Evolutionary conservation across 192 early-diverging fungal genomes (phyloP), one percentile per base, ranked within the genome.

Genomic region (Entomortierella chlamydospora): DNA sequence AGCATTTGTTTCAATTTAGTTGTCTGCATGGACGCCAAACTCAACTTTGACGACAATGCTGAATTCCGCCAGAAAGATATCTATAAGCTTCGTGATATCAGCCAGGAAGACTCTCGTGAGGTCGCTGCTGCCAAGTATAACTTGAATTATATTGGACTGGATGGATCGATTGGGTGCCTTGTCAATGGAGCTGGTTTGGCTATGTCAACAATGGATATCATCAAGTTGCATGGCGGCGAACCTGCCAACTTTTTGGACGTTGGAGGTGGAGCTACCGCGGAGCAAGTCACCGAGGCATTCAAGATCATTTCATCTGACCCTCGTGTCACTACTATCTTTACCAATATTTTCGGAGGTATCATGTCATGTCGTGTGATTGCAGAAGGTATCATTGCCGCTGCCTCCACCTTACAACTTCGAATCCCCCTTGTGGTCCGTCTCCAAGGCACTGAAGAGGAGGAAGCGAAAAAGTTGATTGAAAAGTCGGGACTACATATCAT

Each of bases 161-260:
- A 99, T 70, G 98, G 98, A 71, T 94, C 87, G 81, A 98, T 99
- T 81, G 98, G 97, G 68, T 99, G 98, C 83, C 89, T 99, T 26
- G 93, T 98, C 63, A 99, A 99, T 87, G 98, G 98, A 70, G 97
- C 98, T 50, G 98, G 98, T 73, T 90, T 99, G 43, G 98, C 97
- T 82, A 99, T 98, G 98, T 93, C 98, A 57, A 99, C 98, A 60
- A 99, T 98, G 97, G 98, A 99, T 84, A 99, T 99, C 77, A 98
- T 99, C 85, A 98, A 99, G 89, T 89, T 99, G 57, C 91, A 99
- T 87, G 98, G 97, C 62, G 98, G 98, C 42, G 94, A 95, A 69
- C 98, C 98, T 11, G 98, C 97, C 80, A 99, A 99, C 90, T 99
- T 99, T 87, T 90, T 99, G 63, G 97, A 99, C 83, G 98, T 99